phyloP scores from a whole-genome alignment of 1,284 basidiomycete genomes.

The Cryptococcus maquisensis region DNA sequence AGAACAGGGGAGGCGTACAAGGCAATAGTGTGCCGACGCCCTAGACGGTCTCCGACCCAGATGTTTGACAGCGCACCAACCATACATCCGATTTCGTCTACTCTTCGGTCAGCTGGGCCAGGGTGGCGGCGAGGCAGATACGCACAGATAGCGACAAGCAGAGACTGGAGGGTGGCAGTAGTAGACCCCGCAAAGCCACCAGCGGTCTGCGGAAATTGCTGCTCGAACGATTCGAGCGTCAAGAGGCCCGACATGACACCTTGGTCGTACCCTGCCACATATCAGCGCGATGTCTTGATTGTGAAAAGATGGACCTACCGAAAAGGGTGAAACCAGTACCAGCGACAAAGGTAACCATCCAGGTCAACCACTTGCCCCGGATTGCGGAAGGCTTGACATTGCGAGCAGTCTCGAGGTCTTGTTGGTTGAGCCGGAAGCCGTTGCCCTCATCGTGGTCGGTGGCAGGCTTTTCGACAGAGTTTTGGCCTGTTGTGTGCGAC shows the following conservation, averaged over 20 bases:
- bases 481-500: too few relatives aligned
- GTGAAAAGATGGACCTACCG: conserved; percentile 21
- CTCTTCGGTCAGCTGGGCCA: not conserved
- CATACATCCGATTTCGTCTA: conserved; percentile 47
- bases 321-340: conserved; percentile 24
- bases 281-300: not conserved
- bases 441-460: not conserved
- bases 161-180: conserved; percentile 36
- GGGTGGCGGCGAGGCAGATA: not conserved
- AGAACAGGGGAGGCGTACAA: conserved; percentile 8
- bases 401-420: conserved; percentile 33
- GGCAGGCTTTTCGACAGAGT: not conserved
- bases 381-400: conserved; percentile 17
- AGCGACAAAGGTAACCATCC: conserved; percentile 48
- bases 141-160: conserved; percentile 45
- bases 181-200: conserved; percentile 17
- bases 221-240: conserved; percentile 31
- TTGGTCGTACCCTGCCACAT: conserved; percentile 1
- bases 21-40: conserved; percentile 33
- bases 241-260: conserved; percentile 46
- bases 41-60: conserved; percentile 45
- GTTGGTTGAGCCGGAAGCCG: not conserved
- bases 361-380: conserved; percentile 6
- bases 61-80: conserved; percentile 46
- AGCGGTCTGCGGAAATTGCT: conserved; percentile 29